These are phyloP conservation scores for Diutina scorzettiae DNA, from an alignment of 1,139 yeast species.

Conservation along the genomic window DNA sequence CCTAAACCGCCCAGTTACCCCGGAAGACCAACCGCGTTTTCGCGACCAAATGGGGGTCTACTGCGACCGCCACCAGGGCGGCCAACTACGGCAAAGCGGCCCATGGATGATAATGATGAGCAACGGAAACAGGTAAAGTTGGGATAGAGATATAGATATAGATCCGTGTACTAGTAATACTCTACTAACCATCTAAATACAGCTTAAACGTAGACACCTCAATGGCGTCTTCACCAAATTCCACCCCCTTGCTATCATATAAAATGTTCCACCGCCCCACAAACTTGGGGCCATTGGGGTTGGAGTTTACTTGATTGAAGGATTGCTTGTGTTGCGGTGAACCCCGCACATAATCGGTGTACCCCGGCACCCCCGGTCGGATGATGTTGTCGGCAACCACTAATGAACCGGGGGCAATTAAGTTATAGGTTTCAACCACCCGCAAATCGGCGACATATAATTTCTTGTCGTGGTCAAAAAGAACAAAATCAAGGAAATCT, in stretches of 20 bases:
- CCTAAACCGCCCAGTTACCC: neutral
- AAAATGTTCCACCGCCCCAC: slow-evolving; percentile 34
- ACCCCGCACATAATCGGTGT: slow-evolving; percentile 24
- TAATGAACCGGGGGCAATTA: slow-evolving; percentile 28
- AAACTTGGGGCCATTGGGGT: slow-evolving; percentile 19
- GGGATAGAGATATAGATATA: neutral
- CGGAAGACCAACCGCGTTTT: slow-evolving; percentile 2
- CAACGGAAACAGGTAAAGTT: neutral
- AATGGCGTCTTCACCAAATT: slow-evolving; percentile 1
- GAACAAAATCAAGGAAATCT: slow-evolving; percentile 20
- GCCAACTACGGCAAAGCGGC: neutral
- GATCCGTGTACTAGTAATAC: neutral
- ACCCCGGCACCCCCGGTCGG: slow-evolving; percentile 29
- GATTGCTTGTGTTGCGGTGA: slow-evolving; percentile 25
- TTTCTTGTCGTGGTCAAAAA: slow-evolving; percentile 32
- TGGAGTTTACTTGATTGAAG: slow-evolving; percentile 15
- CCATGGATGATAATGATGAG: neutral
- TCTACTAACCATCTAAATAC: neutral
- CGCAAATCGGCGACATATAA: slow-evolving; percentile 32
- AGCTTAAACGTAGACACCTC: neutral
- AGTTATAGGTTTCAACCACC: slow-evolving; percentile 26
- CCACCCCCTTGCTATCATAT: slow-evolving; percentile 21
- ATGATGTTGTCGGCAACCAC: slow-evolving; percentile 30
- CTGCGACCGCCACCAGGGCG: neutral
- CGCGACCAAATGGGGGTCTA: neutral